These are phyloP conservation scores for Aspergillus sp. DNA, from an alignment of 2,329 filamentous ascomycete species.

Conservation along the genomic window DNA sequence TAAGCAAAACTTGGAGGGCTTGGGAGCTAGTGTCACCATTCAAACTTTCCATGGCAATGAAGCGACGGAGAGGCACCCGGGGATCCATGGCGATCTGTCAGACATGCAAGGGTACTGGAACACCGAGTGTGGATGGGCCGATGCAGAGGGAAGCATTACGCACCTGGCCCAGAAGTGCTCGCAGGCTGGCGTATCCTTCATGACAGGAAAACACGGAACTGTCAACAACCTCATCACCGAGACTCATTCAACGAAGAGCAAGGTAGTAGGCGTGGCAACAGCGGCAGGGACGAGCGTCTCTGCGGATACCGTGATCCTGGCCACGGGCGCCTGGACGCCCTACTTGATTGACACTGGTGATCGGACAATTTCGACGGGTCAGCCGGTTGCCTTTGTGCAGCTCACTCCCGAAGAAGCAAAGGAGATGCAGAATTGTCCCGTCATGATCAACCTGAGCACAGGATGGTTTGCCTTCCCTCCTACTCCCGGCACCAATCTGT, in stretches of 20 bases:
- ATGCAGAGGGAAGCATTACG: conserved; percentile 19
- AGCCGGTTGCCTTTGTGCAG: conserved; percentile 27
- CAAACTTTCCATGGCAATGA: conserved; percentile 4
- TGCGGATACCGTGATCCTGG: conserved; percentile 21
- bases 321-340: conserved; percentile 25
- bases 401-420: conserved; percentile 27
- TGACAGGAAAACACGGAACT: conserved; percentile 12
- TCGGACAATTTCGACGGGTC: conserved; percentile 17
- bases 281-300: conserved; percentile 15
- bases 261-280: conserved; percentile 12
- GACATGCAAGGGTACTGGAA: conserved; percentile 20
- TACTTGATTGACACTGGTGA: conserved; percentile 21
- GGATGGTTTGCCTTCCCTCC: conserved; percentile 34
- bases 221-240: conserved; percentile 18
- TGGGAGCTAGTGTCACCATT: not conserved
- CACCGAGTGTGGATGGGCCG: conserved; percentile 24
- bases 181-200: conserved; percentile 16
- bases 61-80: conserved; percentile 27
- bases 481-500: conserved; percentile 20
- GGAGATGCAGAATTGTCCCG: conserved; percentile 36
- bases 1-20: conserved; percentile 9
- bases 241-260: not conserved
- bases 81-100: conserved; percentile 18
- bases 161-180: conserved; percentile 17
- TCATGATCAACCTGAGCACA: conserved; percentile 29